Conservation (phyloP, 164 flowering plant genomes). For the Brasenia schreberi region DNA sequence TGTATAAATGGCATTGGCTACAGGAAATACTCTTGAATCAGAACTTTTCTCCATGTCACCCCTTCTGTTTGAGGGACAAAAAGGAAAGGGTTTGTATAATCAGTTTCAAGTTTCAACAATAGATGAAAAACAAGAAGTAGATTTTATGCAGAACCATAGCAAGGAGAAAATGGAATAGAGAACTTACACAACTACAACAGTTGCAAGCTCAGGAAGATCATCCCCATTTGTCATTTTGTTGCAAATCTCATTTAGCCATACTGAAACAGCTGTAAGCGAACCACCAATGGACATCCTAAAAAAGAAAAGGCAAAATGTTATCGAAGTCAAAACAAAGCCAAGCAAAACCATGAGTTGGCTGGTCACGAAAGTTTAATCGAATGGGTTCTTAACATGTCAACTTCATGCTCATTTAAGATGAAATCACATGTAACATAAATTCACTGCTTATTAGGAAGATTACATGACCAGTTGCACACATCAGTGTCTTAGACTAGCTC, state of each 20-base stretch:
- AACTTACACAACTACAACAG: constrained; percentile 76
- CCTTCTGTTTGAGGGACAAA: constrained; percentile 32
- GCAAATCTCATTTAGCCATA: constrained; percentile 64
- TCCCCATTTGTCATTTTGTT: constrained; percentile 35
- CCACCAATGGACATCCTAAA: constrained; percentile 90
- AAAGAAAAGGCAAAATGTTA: neutral
- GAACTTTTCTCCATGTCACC: constrained; percentile 72
- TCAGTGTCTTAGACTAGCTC: too few relatives aligned
- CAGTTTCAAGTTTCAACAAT: neutral
- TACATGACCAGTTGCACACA: too few relatives aligned
- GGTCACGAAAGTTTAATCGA: neutral
- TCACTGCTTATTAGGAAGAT: too few relatives aligned
- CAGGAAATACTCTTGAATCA: constrained; percentile 38
- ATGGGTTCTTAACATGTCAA: neutral
- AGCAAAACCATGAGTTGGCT: neutral
- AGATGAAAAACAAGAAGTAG: neutral
- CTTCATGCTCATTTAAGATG: neutral
- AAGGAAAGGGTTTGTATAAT: neutral
- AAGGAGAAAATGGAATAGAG: constrained; percentile 2
- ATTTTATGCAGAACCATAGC: neutral
- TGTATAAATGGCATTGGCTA: constrained; percentile 58
- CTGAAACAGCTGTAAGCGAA: constrained; percentile 67
- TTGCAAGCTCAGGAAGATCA: constrained; percentile 75
- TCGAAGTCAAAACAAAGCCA: neutral
- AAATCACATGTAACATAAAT: neutral